phyloP scores from a whole-genome alignment of 1,284 basidiomycete genomes.

The Fomitopsis palustris region DNA sequence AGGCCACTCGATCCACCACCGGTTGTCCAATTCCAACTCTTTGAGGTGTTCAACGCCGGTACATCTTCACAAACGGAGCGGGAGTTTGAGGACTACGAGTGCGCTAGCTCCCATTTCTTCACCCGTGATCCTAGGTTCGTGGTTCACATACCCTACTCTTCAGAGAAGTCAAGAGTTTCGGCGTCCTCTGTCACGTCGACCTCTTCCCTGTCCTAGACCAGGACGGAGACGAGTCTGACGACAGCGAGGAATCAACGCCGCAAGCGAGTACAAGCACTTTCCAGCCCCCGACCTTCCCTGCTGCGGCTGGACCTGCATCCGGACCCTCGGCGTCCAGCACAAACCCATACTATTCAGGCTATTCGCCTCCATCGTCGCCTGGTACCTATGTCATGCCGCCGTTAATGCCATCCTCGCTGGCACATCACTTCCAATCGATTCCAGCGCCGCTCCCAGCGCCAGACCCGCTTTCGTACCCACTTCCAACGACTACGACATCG shows the following conservation, averaged over 20 bases:
- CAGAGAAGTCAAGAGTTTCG: slow-evolving; percentile 45
- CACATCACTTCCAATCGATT: background rate
- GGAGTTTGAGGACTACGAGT: slow-evolving; percentile 38
- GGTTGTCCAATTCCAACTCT: slow-evolving; percentile 30
- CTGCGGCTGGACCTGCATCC: background rate
- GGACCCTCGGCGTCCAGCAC: background rate
- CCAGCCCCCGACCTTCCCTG: background rate
- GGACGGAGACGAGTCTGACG: slow-evolving; percentile 8
- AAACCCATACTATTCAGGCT: background rate
- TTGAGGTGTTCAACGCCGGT: slow-evolving; percentile 22
- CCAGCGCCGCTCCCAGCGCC: background rate
- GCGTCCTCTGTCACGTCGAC: slow-evolving; percentile 63
- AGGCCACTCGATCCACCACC: slow-evolving; percentile 38
- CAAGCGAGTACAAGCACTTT: background rate
- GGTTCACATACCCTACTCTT: slow-evolving; percentile 3
- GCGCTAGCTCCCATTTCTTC: slow-evolving; percentile 12
- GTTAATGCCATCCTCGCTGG: background rate
- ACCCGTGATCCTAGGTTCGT: background rate
- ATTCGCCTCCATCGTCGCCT: background rate
- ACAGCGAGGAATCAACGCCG: background rate
- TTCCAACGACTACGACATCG: background rate
- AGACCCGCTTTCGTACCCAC: background rate
- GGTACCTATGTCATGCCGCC: background rate
- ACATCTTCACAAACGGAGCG: slow-evolving; percentile 26
- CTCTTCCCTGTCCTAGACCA: slow-evolving; percentile 47